Conservation (phyloP, 768 basidiomycete genomes). For the Kwoniella mangroviensis region DNA sequence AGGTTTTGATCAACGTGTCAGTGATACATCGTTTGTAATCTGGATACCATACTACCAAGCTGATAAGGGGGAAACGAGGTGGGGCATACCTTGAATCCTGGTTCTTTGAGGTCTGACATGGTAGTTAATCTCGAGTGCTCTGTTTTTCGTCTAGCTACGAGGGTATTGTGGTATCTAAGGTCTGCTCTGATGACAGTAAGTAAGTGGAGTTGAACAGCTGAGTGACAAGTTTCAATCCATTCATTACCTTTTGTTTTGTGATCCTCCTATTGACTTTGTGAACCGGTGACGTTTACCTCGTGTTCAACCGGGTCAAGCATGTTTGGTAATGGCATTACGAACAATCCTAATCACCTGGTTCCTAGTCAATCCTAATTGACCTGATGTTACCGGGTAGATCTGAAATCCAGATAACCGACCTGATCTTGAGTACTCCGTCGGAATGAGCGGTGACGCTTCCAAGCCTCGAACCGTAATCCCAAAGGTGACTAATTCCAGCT, state of each 20-base stretch:
- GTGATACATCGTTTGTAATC: not conserved
- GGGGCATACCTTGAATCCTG: conserved; percentile 49
- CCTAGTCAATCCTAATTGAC: not conserved
- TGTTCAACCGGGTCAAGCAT: not conserved
- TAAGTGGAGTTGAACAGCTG: not conserved
- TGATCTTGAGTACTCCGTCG: not conserved
- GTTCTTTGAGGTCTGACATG: conserved; percentile 54
- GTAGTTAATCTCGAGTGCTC: not conserved
- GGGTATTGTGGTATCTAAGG: not conserved
- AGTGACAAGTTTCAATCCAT: not conserved
- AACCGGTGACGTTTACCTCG: not conserved
- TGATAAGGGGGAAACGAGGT: not conserved
- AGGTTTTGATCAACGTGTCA: not conserved
- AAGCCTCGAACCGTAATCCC: no score
- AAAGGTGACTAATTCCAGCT: not conserved
- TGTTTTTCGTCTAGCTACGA: not conserved
- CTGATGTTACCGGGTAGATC: not conserved
- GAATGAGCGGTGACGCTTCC: not conserved
- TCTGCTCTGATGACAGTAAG: not conserved
- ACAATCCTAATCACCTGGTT: not conserved
- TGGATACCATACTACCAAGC: not conserved
- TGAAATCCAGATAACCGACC: not conserved
- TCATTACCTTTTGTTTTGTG: no score
- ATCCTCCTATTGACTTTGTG: not conserved
- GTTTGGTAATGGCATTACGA: not conserved